Percentiles rank a stretch among this genome's conserved stretches.
phyloP scores from a whole-genome alignment of 768 basidiomycete genomes.

The Cytidiella melzeri region DNA sequence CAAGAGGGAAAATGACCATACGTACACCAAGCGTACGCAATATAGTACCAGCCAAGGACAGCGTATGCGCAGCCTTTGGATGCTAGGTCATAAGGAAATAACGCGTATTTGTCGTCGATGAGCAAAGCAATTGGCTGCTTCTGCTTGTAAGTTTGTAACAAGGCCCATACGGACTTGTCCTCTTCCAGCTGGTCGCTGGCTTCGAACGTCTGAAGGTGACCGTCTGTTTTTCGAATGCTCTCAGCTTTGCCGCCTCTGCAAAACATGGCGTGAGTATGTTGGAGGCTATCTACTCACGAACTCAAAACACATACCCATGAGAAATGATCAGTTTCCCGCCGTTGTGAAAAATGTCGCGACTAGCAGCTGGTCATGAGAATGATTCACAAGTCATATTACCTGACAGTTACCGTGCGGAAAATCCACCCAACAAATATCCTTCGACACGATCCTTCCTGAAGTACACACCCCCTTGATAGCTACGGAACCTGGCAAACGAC shows the following conservation, averaged over 20 bases:
- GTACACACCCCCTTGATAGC: constrained; percentile 81
- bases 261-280: not conserved
- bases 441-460: constrained; percentile 50
- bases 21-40: constrained; percentile 67
- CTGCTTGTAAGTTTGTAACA: constrained; percentile 51
- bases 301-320: constrained; percentile 54
- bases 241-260: constrained; percentile 65
- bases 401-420: constrained; percentile 50
- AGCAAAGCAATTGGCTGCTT: constrained; percentile 60
- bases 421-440: constrained; percentile 74
- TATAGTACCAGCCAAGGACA: constrained; percentile 66
- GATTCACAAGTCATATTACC: constrained; percentile 2
- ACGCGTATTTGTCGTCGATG: constrained; percentile 65
- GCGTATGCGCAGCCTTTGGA: constrained; percentile 43
- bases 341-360: constrained; percentile 64
- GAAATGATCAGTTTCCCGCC: constrained; percentile 72
- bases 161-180: constrained; percentile 65
- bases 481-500: constrained; percentile 65
- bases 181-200: constrained; percentile 64
- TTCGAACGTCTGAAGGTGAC: constrained; percentile 32
- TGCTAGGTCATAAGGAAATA: constrained; percentile 66
- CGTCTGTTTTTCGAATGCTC: constrained; percentile 39
- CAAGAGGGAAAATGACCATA: constrained; percentile 13
- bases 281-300: not conserved
- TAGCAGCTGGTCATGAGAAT: no score